Evolutionary conservation across 345 rosid species (phyloP), one percentile per base, ranked within the genome.

Genomic region (Populus davidiana): DNA sequence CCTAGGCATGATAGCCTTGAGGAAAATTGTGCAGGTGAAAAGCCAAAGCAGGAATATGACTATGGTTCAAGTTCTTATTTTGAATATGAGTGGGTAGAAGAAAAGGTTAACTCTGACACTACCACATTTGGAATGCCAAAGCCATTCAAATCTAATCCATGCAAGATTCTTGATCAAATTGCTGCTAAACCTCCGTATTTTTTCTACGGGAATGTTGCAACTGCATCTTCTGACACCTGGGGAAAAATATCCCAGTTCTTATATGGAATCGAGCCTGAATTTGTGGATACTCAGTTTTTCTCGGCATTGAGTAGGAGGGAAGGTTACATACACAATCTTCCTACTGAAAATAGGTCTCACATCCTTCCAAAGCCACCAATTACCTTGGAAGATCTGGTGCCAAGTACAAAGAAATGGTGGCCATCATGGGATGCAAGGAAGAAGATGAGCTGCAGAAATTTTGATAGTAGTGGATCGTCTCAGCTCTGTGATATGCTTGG

Each of bases 381-480:
- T 86, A 89, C 93, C 74, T 81, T 93, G 63, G 79, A 84, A 82
- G 93, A 93, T 29, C 93, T 90, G 69, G 71, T 93, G 67, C 95
- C 96, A 1, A 83, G 83, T 63, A 69, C 84, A 49, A 90, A 87
- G 87, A 91, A 87, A 70, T 96, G 97, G 97, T 92, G 98, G 96
- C 98, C 99, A 41, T 82, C 86, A 29, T 93, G 99, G 99, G 99
- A 96, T 85, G 85, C 93, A 1, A 90, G 99, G 89, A 89, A 83
- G 83, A 89, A 91, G 66, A 50, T 96, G 79, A 91, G 76, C 76
- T 74, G 80, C 80, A 70, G 78, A 56, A 81, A 67, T 79, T 83
- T 82, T 35, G 86, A 75, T 65, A 81, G 78, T 1, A 54, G 66
- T 25, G 90, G 89, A 39, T 68, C 78, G 66, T 74, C 89, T 78